Evolutionary conservation across 2,329 filamentous ascomycete species (phyloP), one percentile per base, ranked within the genome.

Genomic region (Trichoderma koningiopsis): DNA sequence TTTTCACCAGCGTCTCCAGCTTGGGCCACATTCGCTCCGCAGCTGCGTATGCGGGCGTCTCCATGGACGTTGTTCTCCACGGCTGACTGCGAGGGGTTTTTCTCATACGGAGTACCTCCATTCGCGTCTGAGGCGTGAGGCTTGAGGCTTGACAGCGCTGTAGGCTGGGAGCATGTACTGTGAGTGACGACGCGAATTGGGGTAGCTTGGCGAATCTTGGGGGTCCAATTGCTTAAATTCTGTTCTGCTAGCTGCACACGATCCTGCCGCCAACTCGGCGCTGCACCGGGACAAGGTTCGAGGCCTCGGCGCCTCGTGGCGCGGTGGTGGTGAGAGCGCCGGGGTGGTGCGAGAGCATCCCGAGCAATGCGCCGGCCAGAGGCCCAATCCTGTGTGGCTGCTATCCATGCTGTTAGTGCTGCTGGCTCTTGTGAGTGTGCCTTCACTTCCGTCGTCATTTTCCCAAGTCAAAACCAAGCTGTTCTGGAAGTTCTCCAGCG

Each of bases 221-320:
- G 58, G 61, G 58, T 53, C 58, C 58, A n/a, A 62, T 40, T 56
- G 66, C 58, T 55, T 57, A 63, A 68, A 61, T 40, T 59, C 16
- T n/a, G 40, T 19, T 29, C 11, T 27, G 49, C 10, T 65, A 56
- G 61, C 55, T 40, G 57, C 66, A 63, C 47, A 47, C 60, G 31
- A 65, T 37, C 16, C 24, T 40, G 29, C 57, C 68, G 64, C 59
- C 64, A 52, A 60, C 37, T 68, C 68, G 58, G 40, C 63, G 64
- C 63, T 57, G 64, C 68, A 68, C 64, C 58, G 33, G 33, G 52
- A 52, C 56, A 68, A 65, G 64, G 66, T 64, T 64, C 40, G 53
- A 64, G 65, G 69, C 40, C 69, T 57, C 59, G 55, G 59, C 69
- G 69, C 66, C 66, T 33, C 29, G 68, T 70, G 69, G 65, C 59